Evolutionary conservation across 148 eudicot genomes (phyloP).

Genomic region (Pouteria glomerata): DNA sequence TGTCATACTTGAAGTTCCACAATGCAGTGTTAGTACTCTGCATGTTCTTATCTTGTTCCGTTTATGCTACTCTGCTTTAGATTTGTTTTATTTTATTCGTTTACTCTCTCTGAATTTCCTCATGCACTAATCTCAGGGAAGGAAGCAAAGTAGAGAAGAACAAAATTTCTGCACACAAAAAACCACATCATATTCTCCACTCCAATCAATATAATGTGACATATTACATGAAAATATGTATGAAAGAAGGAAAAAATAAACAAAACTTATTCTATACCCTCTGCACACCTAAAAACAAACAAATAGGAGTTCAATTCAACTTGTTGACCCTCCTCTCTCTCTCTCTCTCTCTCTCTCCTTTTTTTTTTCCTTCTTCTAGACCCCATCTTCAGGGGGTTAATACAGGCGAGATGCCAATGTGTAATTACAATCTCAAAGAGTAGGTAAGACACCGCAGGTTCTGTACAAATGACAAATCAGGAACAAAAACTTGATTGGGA

Average conservation of each 20-base stretch:
- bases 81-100: neutral
- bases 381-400: slow-evolving; percentile 32
- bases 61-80: neutral
- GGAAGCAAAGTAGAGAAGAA: slow-evolving; percentile 8
- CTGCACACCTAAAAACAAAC: slow-evolving; percentile 38
- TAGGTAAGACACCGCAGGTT: slow-evolving; percentile 31
- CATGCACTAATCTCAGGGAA: neutral
- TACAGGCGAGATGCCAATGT: slow-evolving; percentile 65
- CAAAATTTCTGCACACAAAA: slow-evolving; percentile 19
- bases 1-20: neutral
- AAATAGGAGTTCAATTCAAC: slow-evolving; percentile 41
- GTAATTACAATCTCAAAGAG: slow-evolving; percentile 52
- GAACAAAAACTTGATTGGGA: slow-evolving; percentile 32
- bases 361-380: slow-evolving; percentile 18
- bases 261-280: slow-evolving; percentile 40
- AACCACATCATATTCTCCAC: slow-evolving; percentile 31
- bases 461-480: slow-evolving; percentile 50
- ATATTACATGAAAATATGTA: slow-evolving; percentile 38
- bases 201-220: slow-evolving; percentile 22
- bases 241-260: slow-evolving; percentile 25
- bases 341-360: slow-evolving; percentile 6
- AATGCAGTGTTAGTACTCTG: neutral
- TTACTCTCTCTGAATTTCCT: neutral
- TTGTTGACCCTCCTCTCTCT: slow-evolving; percentile 40
- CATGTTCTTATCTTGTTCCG: neutral